These are phyloP conservation scores for Saturnispora besseyi DNA, from an alignment of 805 yeast species.

Conservation along the genomic window DNA sequence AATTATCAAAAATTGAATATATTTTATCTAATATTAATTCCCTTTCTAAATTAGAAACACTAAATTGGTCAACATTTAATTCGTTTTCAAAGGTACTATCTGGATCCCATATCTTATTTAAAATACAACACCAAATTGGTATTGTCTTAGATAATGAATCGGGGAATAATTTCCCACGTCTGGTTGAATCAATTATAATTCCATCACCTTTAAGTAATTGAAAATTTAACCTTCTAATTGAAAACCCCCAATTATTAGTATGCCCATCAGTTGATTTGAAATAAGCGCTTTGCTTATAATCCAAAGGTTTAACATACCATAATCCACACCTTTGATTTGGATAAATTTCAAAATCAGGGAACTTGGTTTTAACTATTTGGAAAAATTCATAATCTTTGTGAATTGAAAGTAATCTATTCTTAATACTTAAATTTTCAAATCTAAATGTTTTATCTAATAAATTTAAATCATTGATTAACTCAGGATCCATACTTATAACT, in stretches of 20 bases:
- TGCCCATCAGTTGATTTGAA: conserved; percentile 94
- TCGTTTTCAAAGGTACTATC: conserved; percentile 8
- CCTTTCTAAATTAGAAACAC: conserved; percentile 51
- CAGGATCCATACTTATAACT: conserved; percentile 14
- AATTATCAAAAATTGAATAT: conserved; percentile 21
- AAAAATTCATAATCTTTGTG: conserved; percentile 51
- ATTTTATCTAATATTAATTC: conserved; percentile 40
- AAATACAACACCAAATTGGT: conserved; percentile 86
- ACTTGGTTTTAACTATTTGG: conserved; percentile 27
- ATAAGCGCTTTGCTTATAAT: conserved; percentile 41
- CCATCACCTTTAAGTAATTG: conserved; percentile 48
- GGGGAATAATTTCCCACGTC: conserved; percentile 78
- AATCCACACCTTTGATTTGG: conserved; percentile 83
- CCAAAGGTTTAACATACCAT: conserved; percentile 61
- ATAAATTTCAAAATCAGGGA: conserved; percentile 32
- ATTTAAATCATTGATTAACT: conserved; percentile 10
- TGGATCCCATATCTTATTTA: conserved; percentile 47
- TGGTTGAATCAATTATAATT: conserved; percentile 71
- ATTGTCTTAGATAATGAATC: conserved; percentile 81
- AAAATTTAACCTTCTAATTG: conserved; percentile 61
- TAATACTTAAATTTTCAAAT: conserved; percentile 10
- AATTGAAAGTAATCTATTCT: conserved; percentile 61
- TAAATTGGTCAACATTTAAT: conserved; percentile 34
- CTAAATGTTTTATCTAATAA: conserved; percentile 10
- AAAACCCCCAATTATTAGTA: conserved; percentile 70